phyloP scores from a whole-genome alignment of 1,139 yeast genomes.

The Yamadazyma spencermartinsiae region DNA sequence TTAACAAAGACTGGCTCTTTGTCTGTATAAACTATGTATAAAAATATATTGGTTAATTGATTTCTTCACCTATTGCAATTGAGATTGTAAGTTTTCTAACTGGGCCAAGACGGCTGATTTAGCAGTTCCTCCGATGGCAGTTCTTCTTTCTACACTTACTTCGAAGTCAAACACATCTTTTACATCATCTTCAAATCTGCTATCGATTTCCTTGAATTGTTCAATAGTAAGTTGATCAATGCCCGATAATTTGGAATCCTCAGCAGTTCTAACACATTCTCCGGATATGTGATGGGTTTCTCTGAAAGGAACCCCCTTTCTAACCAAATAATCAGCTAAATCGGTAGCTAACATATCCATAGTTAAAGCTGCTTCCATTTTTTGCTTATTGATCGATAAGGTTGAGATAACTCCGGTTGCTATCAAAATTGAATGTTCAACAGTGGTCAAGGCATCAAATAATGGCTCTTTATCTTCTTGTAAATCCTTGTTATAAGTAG shows the following conservation, averaged over 20 bases:
- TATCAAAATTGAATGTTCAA: conserved; percentile 88
- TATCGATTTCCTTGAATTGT: conserved; percentile 77
- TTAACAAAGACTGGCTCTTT: conserved; percentile 2
- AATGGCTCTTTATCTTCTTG: conserved; percentile 99
- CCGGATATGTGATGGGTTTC: conserved; percentile 99
- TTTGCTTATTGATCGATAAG: conserved; percentile 64
- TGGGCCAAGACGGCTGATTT: conserved; percentile 83
- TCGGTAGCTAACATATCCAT: conserved; percentile 99
- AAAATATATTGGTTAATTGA: background rate
- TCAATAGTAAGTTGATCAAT: conserved; percentile 75
- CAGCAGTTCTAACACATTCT: conserved; percentile 92
- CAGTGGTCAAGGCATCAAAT: conserved; percentile 86
- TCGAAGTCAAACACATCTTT: conserved; percentile 85
- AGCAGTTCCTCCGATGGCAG: conserved; percentile 97
- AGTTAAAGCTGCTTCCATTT: conserved; percentile 84
- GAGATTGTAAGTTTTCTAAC: conserved; percentile 41
- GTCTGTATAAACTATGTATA: background rate
- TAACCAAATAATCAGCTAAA: conserved; percentile 93
- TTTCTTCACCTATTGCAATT: conserved; percentile 7
- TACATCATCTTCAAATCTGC: conserved; percentile 80
- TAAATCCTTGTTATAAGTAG: conserved; percentile 96
- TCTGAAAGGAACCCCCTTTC: conserved; percentile 98
- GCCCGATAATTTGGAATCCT: conserved; percentile 70
- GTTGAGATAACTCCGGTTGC: conserved; percentile 97
- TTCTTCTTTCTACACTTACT: conserved; percentile 92